Base-by-base conservation (phyloP, 2,329 filamentous ascomycete genomes). In the Parasarocladium wereldwijsianum region DNA sequence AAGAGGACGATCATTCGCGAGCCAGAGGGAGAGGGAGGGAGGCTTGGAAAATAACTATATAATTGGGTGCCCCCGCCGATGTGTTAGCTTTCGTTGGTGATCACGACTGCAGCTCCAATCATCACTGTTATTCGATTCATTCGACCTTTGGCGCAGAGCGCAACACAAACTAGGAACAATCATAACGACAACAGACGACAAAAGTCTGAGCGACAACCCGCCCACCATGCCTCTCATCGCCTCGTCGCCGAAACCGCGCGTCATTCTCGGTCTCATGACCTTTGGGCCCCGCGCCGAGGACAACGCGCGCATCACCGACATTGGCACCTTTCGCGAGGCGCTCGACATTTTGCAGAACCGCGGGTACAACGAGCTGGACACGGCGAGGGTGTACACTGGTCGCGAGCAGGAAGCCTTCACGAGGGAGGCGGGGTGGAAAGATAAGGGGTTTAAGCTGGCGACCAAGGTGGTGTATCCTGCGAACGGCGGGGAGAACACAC, bases 251-350 rank as follows among this genome's bases (percentile, higher is more conserved):
- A 77, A 72, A 41, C 66, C 76, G 38, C 70, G 79, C 38, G 62
- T 84, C 43, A 83, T 93, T 61, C 72, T 93, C 22, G 83, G 84
- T 39, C 65, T 85, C 32, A 90, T 92, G 84, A 86, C 78, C 46
- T 85, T 84, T 58, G 80, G 78, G 17, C 72, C 80, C 3, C 67
- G 70, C 34, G 62, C 64, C 34, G 41, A 47, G 9, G 41, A 47
- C 9, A 82, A 80, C 20, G 81, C 77, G 25, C 74, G 83, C 26
- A 74, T 93, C 45, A 86, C 80, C 8, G 58, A 63, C 32, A 18
- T 64, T 3, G 51, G 70, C 34, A 76, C 79, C 24, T 84, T 76
- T 58, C 80, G 76, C 42, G 68, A 68, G 41, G 67, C 68, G 24
- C 70, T 93, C 21, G 77, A 87, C 47, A 63, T 76, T 38, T 73